These are phyloP conservation scores for Aspergillus versicolor DNA, from an alignment of 2,329 filamentous ascomycete genomes.

Conservation along the genomic window DNA sequence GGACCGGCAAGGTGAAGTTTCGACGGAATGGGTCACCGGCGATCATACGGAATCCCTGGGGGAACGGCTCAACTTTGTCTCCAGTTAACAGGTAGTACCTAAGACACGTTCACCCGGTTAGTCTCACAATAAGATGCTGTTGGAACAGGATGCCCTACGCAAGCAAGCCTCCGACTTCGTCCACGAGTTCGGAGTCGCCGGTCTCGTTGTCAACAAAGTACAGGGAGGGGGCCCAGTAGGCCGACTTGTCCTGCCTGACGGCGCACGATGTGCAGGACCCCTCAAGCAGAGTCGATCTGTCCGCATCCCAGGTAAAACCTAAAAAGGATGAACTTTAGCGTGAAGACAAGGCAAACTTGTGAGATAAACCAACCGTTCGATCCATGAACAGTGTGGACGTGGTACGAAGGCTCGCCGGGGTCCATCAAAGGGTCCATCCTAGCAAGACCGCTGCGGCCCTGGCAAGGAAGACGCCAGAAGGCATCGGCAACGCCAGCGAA, in stretches of 20 bases:
- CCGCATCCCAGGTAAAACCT: conserved; percentile 63
- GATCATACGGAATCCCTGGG: conserved; percentile 76
- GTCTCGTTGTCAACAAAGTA: conserved; percentile 71
- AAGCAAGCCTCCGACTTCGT: conserved; percentile 78
- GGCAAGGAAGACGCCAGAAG: conserved; percentile 91
- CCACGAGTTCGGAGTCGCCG: conserved; percentile 66
- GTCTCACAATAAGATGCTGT: neutral
- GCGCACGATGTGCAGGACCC: conserved; percentile 77
- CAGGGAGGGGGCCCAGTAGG: conserved; percentile 78
- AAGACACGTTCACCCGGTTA: neutral
- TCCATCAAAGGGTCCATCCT: conserved; percentile 76
- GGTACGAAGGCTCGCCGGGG: conserved; percentile 58
- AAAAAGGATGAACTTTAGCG: conserved; percentile 14
- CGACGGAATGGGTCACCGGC: conserved; percentile 69
- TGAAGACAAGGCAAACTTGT: neutral
- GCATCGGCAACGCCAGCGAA: conserved; percentile 51
- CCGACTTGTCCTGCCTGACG: conserved; percentile 79
- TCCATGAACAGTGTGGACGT: conserved; percentile 75
- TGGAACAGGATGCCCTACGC: conserved; percentile 60
- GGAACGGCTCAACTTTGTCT: conserved; percentile 68
- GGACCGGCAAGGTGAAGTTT: conserved; percentile 68
- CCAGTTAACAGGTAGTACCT: conserved; percentile 84
- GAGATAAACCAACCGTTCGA: conserved; percentile 58
- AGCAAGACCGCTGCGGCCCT: conserved; percentile 65
- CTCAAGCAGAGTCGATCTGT: conserved; percentile 56